Percentiles rank a stretch among this genome's conserved stretches.
These are phyloP conservation scores for Limnanthes douglasii DNA, from an alignment of 345 rosid genomes.

Conservation along the genomic window DNA sequence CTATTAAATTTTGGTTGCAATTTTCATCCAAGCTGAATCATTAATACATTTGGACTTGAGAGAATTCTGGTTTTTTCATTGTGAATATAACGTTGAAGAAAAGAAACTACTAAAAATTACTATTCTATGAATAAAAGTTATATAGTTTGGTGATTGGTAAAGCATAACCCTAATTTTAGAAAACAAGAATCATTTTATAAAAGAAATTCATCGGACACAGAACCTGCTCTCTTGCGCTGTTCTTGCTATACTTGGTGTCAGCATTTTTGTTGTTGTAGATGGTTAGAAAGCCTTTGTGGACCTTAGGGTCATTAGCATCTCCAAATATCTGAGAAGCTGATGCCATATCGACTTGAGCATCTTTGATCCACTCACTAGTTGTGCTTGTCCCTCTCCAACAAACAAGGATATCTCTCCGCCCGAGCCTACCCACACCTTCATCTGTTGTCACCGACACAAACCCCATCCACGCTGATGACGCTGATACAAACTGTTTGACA, in stretches of 20 bases:
- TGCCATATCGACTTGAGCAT: not conserved
- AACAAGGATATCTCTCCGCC: constrained; percentile 19
- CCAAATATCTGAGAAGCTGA: constrained; percentile 9
- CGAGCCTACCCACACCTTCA: constrained; percentile 10
- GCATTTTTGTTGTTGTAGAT: constrained; percentile 3
- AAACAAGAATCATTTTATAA: too few species aligned
- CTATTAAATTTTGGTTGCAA: not conserved
- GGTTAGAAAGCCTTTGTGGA: constrained; percentile 10
- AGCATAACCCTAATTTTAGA: too few species aligned
- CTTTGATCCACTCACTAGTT: not conserved
- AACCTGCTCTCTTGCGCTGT: constrained; percentile 14
- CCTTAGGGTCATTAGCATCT: constrained; percentile 1
- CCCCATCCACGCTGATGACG: constrained; percentile 7
- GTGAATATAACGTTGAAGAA: too few species aligned
- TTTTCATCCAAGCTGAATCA: too few species aligned
- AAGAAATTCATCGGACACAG: not conserved
- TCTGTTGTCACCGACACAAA: constrained; percentile 17
- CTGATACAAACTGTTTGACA: not conserved
- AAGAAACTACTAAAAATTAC: too few species aligned
- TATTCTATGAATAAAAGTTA: too few species aligned
- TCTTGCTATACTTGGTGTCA: constrained; percentile 3
- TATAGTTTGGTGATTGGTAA: too few species aligned
- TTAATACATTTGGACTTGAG: too few species aligned
- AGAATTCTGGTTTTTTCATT: too few species aligned
- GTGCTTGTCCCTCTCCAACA: constrained; percentile 18